Evolutionary conservation across 2,329 filamentous ascomycete species (phyloP).

Genomic region (Metarhizium brunneum): DNA sequence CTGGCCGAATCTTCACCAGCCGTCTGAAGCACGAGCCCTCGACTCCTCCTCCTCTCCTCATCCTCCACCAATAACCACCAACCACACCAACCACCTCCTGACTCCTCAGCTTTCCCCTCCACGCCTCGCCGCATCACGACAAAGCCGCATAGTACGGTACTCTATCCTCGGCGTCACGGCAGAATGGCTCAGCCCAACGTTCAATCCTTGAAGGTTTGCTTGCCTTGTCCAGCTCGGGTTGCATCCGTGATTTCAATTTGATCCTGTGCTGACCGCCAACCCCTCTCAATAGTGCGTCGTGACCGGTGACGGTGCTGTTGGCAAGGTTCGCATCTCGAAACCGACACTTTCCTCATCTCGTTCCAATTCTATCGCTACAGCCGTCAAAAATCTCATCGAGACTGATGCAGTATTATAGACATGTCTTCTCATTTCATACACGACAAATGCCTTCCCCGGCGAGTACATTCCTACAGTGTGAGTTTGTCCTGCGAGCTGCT

Average conservation of each 20-base stretch:
- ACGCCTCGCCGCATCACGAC: constrained; percentile 3
- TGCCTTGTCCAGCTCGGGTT: neutral
- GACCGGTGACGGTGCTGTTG: constrained; percentile 97
- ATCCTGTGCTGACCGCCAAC: constrained; percentile 18
- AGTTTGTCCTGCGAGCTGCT: constrained; percentile 25
- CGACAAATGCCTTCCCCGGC: constrained; percentile 98
- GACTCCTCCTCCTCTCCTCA: constrained; percentile 8
- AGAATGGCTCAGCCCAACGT: constrained; percentile 74
- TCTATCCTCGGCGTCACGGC: constrained; percentile 1
- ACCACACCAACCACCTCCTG: neutral
- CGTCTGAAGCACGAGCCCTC: constrained; percentile 14
- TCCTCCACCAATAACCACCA: constrained; percentile 1
- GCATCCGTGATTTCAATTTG: constrained; percentile 9
- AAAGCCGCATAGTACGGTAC: neutral
- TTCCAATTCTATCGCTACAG: neutral
- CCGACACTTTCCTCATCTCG: neutral
- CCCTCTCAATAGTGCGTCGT: constrained; percentile 70
- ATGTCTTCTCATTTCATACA: constrained; percentile 98
- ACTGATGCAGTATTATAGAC: constrained; percentile 48
- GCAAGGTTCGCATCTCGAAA: constrained; percentile 47
- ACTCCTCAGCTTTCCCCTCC: neutral
- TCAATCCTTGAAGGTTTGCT: constrained; percentile 78
- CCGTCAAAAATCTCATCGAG: neutral
- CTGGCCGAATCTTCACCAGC: neutral
- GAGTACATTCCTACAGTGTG: constrained; percentile 99